These are phyloP conservation scores for Leucosporidium scottii DNA, from an alignment of 768 basidiomycete species.

Conservation along the genomic window DNA sequence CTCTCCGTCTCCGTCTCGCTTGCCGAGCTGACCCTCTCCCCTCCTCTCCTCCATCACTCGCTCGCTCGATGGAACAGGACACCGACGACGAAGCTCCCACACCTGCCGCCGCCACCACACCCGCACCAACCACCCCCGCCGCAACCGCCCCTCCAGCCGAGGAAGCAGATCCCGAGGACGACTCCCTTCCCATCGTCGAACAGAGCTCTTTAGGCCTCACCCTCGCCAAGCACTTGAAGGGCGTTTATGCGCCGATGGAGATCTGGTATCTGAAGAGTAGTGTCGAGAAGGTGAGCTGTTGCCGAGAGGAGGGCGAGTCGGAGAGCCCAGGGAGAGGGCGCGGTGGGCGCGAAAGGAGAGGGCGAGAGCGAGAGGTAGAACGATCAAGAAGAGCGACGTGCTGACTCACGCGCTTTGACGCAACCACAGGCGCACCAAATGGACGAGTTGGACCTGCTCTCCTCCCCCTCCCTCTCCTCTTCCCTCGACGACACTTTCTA, in stretches of 20 bases:
- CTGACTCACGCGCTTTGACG: no score
- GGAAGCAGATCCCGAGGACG: constrained; percentile 4
- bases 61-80: constrained; percentile 19
- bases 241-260: constrained; percentile 83
- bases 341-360: neutral
- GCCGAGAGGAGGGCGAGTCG: no score
- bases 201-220: constrained; percentile 13
- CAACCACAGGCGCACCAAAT: constrained; percentile 70
- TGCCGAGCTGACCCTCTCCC: neutral
- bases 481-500: constrained; percentile 84
- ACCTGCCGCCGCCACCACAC: neutral
- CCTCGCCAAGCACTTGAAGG: constrained; percentile 48
- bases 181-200: constrained; percentile 27
- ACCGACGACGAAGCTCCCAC: constrained; percentile 26
- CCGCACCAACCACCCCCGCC: constrained; percentile 41
- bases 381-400: neutral
- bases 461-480: constrained; percentile 49
- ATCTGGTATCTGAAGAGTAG: constrained; percentile 80
- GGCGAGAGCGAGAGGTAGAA: neutral
- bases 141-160: constrained; percentile 49
- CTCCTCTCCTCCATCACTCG: neutral
- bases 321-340: no score
- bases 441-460: constrained; percentile 63
- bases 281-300: constrained; percentile 69
- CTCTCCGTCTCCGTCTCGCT: neutral